These are phyloP conservation scores for Microsporum canis DNA, from an alignment of 2,329 filamentous ascomycete genomes.

Conservation along the genomic window DNA sequence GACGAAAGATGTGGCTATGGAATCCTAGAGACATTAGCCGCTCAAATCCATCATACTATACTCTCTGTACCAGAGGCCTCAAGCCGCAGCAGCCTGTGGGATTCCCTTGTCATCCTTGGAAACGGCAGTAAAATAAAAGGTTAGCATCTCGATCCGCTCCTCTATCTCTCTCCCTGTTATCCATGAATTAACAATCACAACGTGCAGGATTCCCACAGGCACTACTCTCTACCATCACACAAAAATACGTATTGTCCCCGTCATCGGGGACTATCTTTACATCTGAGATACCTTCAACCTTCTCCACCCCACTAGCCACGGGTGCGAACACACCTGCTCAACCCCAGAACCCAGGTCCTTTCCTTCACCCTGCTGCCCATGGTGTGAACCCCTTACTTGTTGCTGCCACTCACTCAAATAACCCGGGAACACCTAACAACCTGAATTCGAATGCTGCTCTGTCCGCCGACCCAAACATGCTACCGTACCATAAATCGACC, in stretches of 20 bases:
- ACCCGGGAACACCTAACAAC: constrained; percentile 28
- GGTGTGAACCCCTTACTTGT: constrained; percentile 83
- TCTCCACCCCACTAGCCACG: constrained; percentile 81
- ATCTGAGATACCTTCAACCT: constrained; percentile 85
- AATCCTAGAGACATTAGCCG: constrained; percentile 72
- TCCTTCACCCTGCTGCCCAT: constrained; percentile 45
- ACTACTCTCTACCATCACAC: constrained; percentile 64
- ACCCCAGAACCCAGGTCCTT: constrained; percentile 37
- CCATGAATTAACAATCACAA: constrained; percentile 27
- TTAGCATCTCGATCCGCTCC: constrained; percentile 18
- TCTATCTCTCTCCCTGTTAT: background rate
- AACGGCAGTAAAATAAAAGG: constrained; percentile 62
- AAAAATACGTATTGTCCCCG: constrained; percentile 81
- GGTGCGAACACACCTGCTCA: constrained; percentile 68
- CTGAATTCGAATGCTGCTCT: constrained; percentile 24
- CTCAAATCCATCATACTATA: constrained; percentile 71
- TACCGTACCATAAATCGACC: constrained; percentile 44
- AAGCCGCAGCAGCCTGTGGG: constrained; percentile 80
- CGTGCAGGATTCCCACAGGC: constrained; percentile 70
- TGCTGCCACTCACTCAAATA: constrained; percentile 57
- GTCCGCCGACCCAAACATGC: constrained; percentile 18
- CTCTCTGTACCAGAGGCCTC: constrained; percentile 73
- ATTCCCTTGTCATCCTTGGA: constrained; percentile 80
- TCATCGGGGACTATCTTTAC: constrained; percentile 94
- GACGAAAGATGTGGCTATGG: constrained; percentile 39